These are phyloP conservation scores for Rhizopogon roseolus DNA, from an alignment of 768 basidiomycete genomes.

Conservation along the genomic window DNA sequence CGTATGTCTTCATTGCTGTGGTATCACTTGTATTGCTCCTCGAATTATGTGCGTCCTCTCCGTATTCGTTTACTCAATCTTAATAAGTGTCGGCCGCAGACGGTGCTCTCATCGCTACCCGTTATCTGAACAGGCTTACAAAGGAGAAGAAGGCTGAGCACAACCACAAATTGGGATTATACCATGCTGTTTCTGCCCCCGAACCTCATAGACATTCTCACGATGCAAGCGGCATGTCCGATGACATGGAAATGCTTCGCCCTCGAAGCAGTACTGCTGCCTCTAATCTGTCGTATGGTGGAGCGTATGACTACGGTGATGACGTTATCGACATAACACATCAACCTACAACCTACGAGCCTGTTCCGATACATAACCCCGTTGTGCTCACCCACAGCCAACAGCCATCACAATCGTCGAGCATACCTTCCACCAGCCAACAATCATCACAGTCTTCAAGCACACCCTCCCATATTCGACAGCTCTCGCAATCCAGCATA, in stretches of 20 bases:
- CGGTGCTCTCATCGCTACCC: constrained; percentile 46
- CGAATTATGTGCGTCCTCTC: constrained; percentile 49
- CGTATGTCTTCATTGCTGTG: constrained; percentile 42
- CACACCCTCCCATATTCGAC: background rate
- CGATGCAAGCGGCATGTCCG: constrained; percentile 15
- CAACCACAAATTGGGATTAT: constrained; percentile 26
- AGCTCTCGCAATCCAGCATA: background rate
- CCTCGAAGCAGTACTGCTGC: constrained; percentile 7
- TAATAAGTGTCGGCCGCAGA: constrained; percentile 30
- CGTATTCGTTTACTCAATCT: background rate
- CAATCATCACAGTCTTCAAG: constrained; percentile 1
- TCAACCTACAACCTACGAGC: constrained; percentile 10
- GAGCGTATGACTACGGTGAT: constrained; percentile 10
- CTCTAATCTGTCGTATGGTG: constrained; percentile 1
- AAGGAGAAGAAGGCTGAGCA: constrained; percentile 43
- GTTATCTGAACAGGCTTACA: constrained; percentile 49
- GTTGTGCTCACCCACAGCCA: constrained; percentile 5
- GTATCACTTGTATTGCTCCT: constrained; percentile 40
- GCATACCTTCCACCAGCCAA: background rate
- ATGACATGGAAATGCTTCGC: constrained; percentile 23
- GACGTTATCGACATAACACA: constrained; percentile 18
- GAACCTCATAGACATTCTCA: constrained; percentile 13
- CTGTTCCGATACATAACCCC: constrained; percentile 13
- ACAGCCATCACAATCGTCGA: constrained; percentile 3
- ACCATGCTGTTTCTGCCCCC: constrained; percentile 22